A percentile compares a stretch with the other conserved stretches of the same genome.
Evolutionary conservation across 345 rosid genomes (phyloP).

Genomic region (Citrus glauca): DNA sequence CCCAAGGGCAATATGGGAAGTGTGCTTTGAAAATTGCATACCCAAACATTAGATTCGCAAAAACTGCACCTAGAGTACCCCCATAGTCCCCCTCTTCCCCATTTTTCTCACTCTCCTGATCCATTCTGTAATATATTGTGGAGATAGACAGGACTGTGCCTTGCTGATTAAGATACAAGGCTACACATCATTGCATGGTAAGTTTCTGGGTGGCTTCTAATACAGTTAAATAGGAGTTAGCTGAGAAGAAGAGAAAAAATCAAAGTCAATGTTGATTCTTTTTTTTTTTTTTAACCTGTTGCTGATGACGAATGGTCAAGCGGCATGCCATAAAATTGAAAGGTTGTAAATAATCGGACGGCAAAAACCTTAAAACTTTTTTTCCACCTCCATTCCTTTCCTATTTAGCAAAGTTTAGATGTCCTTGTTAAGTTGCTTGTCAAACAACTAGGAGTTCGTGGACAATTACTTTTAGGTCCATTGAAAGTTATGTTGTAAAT

Average conservation of each 20-base stretch:
- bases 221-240: not conserved
- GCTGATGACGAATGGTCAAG: not conserved
- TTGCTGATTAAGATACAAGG: not conserved
- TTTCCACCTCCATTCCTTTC: not conserved
- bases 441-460: no score
- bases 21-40: conserved; percentile 37
- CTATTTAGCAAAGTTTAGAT: not conserved
- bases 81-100: no score
- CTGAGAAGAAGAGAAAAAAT: not conserved
- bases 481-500: not conserved
- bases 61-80: no score
- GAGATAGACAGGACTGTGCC: not conserved
- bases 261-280: not conserved
- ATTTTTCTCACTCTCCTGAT: no score
- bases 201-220: not conserved
- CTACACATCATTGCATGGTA: not conserved
- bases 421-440: no score
- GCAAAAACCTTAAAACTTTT: not conserved
- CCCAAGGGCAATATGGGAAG: conserved; percentile 22
- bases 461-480: no score
- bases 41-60: conserved; percentile 34
- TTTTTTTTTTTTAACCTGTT: not conserved
- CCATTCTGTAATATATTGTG: no score
- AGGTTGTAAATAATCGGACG: not conserved
- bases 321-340: not conserved